A percentile compares a stretch with the other conserved stretches of the same genome.
These are phyloP conservation scores for Fusarium solani-melongenae DNA, from an alignment of 2,329 filamentous ascomycete species.

Conservation along the genomic window DNA sequence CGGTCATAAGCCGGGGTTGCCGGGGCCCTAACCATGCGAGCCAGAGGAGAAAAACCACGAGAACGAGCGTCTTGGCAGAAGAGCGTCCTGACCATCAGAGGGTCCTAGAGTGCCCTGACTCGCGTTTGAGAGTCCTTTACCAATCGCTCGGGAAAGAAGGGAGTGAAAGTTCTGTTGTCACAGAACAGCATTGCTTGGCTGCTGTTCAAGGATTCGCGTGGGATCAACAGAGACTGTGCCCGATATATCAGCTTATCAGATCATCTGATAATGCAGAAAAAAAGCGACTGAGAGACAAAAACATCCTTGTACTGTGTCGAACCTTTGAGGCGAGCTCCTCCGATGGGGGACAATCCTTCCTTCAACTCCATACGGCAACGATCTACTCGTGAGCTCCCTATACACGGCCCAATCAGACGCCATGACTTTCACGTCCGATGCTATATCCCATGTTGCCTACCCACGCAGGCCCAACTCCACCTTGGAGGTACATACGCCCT, in stretches of 20 bases:
- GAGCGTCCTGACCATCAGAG: background rate
- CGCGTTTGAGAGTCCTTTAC: background rate
- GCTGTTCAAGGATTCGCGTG: background rate
- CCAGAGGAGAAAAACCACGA: background rate
- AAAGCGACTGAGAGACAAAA: background rate
- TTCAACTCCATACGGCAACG: constrained; percentile 4
- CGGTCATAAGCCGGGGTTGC: background rate
- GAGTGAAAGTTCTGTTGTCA: background rate
- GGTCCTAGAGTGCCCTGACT: background rate
- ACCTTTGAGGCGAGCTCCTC: background rate
- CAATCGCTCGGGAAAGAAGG: background rate
- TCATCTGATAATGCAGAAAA: constrained; percentile 31
- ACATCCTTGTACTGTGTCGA: constrained; percentile 13
- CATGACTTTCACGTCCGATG: background rate
- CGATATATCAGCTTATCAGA: constrained; percentile 26
- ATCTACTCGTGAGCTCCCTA: background rate
- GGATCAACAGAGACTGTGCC: background rate
- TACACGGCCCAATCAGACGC: background rate
- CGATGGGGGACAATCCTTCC: background rate
- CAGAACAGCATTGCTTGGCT: background rate
- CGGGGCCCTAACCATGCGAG: background rate
- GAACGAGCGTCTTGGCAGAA: background rate
- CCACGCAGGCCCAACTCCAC: constrained; percentile 20
- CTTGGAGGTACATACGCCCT: background rate
- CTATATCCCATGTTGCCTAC: constrained; percentile 2